phyloP scores from a whole-genome alignment of 1,284 basidiomycete genomes.

The Puccinia polysora region DNA sequence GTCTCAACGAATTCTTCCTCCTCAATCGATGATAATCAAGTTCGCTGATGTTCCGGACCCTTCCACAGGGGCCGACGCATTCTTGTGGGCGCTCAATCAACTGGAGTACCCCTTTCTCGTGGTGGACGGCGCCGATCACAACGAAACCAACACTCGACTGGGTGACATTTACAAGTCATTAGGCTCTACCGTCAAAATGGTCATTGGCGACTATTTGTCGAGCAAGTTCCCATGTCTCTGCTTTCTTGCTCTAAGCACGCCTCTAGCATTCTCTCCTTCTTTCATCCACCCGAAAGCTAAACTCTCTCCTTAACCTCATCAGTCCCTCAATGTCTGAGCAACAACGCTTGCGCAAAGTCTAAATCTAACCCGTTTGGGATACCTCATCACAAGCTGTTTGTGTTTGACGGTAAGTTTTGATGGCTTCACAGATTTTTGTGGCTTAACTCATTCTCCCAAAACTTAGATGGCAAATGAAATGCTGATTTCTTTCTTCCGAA shows the following conservation, averaged over 20 bases:
- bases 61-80: conserved; percentile 37
- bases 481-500: too few relatives aligned
- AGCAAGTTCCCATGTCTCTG: background rate
- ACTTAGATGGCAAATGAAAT: too few relatives aligned
- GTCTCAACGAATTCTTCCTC: background rate
- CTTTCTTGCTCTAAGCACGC: background rate
- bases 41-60: background rate
- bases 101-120: conserved; percentile 32
- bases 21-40: background rate
- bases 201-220: conserved; percentile 41
- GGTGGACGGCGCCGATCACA: conserved; percentile 22
- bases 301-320: background rate
- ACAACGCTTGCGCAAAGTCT: conserved; percentile 15
- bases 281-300: background rate
- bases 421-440: too few relatives aligned
- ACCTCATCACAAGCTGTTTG: conserved; percentile 34
- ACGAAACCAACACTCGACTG: conserved; percentile 28
- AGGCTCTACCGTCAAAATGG: conserved; percentile 28
- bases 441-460: too few relatives aligned
- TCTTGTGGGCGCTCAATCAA: conserved; percentile 37
- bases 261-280: too few relatives aligned
- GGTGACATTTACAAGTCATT: conserved; percentile 22
- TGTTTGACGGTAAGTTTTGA: conserved; percentile 37
- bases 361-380: conserved; percentile 8
- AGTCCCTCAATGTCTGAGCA: conserved; percentile 26